Percentiles rank a stretch among this genome's conserved stretches.
Evolutionary conservation across 345 rosid genomes (phyloP).

Genomic region (Bruguiera sexangula): DNA sequence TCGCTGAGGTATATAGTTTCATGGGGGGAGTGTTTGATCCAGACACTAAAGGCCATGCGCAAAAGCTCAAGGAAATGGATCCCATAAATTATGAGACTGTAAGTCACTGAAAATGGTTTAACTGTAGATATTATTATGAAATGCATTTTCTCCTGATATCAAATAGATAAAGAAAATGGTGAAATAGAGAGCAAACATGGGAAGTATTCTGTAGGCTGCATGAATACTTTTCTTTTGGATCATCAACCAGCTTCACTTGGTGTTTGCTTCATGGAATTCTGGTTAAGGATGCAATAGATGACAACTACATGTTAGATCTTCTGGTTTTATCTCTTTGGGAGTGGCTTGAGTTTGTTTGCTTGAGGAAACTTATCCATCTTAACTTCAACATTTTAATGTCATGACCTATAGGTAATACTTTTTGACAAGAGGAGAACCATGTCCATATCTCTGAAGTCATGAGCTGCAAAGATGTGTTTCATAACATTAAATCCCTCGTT

Average conservation of each 20-base stretch:
- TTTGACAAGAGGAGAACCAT: background rate
- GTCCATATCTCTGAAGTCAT: background rate
- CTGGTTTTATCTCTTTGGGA: no score
- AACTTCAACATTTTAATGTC: no score
- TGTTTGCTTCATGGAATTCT: no score
- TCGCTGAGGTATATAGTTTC: conserved; percentile 86
- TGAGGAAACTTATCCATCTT: no score
- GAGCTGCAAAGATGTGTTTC: background rate
- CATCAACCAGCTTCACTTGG: no score
- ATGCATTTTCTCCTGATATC: conserved; percentile 5
- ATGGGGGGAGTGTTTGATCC: conserved; percentile 94
- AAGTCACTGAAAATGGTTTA: conserved; percentile 24
- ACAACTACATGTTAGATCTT: no score
- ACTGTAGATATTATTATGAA: conserved; percentile 4
- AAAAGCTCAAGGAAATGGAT: conserved; percentile 95
- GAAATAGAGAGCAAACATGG: background rate
- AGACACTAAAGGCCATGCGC: conserved; percentile 53
- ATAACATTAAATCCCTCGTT: background rate
- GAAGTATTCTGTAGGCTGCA: background rate
- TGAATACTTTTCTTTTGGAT: no score
- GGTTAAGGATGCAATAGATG: background rate
- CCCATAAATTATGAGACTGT: conserved; percentile 94
- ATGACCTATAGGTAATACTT: no score
- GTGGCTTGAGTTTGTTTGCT: no score
- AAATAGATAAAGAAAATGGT: background rate